phyloP scores from a whole-genome alignment of 2,329 filamentous ascomycete species.

The Pyrenophora graminea region DNA sequence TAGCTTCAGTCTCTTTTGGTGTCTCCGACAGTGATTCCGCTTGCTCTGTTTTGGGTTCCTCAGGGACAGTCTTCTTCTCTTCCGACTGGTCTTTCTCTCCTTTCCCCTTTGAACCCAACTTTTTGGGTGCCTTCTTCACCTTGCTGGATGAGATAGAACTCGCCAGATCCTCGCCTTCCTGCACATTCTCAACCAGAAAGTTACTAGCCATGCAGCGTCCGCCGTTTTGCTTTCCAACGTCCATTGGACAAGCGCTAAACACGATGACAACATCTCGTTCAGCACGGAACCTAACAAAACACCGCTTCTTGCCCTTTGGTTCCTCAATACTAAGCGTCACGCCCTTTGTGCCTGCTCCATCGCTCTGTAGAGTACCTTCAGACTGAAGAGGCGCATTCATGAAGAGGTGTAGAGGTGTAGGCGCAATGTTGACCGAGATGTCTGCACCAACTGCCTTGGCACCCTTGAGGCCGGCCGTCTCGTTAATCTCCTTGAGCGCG shows the following conservation, averaged over 20 bases:
- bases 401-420: constrained; percentile 53
- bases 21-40: constrained; percentile 9
- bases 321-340: constrained; percentile 35
- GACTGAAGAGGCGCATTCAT: constrained; percentile 41
- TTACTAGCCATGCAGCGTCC: constrained; percentile 47
- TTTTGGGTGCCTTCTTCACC: constrained; percentile 26
- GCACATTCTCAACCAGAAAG: constrained; percentile 44
- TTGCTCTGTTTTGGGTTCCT: background rate
- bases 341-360: constrained; percentile 36
- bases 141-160: constrained; percentile 19
- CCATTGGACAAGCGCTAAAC: constrained; percentile 47
- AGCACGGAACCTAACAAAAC: constrained; percentile 41
- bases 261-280: constrained; percentile 45
- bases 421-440: constrained; percentile 54
- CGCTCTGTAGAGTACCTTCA: constrained; percentile 11
- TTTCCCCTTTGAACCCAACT: constrained; percentile 17
- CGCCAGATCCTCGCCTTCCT: constrained; percentile 30
- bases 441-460: constrained; percentile 53
- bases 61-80: constrained; percentile 3
- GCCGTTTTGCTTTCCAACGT: constrained; percentile 43
- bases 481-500: constrained; percentile 54
- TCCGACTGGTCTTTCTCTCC: constrained; percentile 8
- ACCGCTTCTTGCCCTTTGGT: constrained; percentile 42
- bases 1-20: constrained; percentile 4
- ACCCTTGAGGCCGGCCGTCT: constrained; percentile 52